Conservation (phyloP, 257 asterid genomes). For the Mentha longifolia region DNA sequence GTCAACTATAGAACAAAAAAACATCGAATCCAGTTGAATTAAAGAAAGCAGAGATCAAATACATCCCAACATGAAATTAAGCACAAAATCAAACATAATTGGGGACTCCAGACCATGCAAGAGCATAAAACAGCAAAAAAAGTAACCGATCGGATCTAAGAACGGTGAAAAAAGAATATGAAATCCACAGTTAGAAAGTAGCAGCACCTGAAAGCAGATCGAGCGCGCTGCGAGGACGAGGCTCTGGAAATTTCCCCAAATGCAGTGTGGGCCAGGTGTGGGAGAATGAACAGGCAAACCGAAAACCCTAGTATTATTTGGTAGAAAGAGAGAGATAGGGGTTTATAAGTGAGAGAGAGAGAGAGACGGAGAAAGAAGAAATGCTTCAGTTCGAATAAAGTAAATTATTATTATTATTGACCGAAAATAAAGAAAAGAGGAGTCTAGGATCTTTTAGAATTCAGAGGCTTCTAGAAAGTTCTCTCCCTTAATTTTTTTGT, state of each 20-base stretch:
- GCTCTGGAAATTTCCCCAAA: constrained; percentile 26
- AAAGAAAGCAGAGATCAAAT: neutral
- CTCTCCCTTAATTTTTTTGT: constrained; percentile 17
- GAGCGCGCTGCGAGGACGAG: constrained; percentile 24
- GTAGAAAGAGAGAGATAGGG: constrained; percentile 4
- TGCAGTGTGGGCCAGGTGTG: constrained; percentile 11
- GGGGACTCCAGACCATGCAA: constrained; percentile 6
- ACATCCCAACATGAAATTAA: neutral
- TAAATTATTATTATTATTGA: neutral
- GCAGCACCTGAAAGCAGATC: constrained; percentile 41
- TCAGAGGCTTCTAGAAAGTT: constrained; percentile 43
- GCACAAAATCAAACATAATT: neutral
- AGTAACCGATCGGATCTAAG: constrained; percentile 39
- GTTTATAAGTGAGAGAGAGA: constrained; percentile 29
- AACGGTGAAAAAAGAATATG: neutral
- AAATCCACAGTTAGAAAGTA: neutral
- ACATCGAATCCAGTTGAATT: neutral
- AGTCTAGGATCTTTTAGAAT: constrained; percentile 26
- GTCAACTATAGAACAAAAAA: neutral
- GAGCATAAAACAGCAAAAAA: constrained; percentile 1
- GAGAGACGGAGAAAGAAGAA: constrained; percentile 12
- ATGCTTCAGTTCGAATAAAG: constrained; percentile 14
- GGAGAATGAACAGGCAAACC: constrained; percentile 13
- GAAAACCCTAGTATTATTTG: neutral
- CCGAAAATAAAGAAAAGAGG: neutral